Percentiles rank a stretch among this genome's conserved stretches.
Conservation (phyloP, 768 basidiomycete species). For the Dioszegia aurantiaca region DNA sequence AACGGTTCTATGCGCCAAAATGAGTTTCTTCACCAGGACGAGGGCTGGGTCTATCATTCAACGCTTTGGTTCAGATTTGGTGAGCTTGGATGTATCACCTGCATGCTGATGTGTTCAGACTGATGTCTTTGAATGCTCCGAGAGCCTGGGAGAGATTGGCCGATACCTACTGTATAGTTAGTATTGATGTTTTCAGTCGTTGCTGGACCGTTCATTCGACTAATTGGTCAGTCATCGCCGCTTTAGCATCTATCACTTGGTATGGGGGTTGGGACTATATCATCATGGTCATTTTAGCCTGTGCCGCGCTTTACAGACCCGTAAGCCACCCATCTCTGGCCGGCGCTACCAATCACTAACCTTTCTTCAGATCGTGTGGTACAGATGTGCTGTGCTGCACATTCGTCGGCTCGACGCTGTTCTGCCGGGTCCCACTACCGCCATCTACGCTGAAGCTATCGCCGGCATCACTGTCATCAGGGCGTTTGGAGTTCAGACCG, state of each 20-base stretch:
- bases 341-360: not conserved
- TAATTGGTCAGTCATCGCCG: conserved; percentile 18
- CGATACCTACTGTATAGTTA: not conserved
- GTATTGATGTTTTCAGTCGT: too few species aligned
- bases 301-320: conserved; percentile 21
- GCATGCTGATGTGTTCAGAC: not conserved
- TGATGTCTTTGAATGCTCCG: not conserved
- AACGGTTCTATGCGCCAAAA: conserved; percentile 29
- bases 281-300: not conserved
- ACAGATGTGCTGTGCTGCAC: conserved; percentile 24
- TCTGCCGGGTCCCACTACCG: conserved; percentile 38
- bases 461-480: conserved; percentile 39
- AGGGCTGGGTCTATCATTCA: conserved; percentile 42
- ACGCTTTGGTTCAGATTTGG: conserved; percentile 37
- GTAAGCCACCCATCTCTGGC: too few species aligned
- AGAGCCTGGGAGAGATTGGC: not conserved
- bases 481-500: conserved; percentile 34
- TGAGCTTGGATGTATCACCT: conserved; percentile 5
- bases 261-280: conserved; percentile 7
- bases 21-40: conserved; percentile 40
- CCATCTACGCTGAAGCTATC: conserved; percentile 37
- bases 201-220: too few species aligned
- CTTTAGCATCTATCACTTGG: conserved; percentile 13
- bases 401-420: conserved; percentile 23
- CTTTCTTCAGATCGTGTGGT: conserved; percentile 26